Evolutionary conservation across 1,284 basidiomycete species (phyloP), one percentile per base, ranked within the genome.

Genomic region (Trametes polyzona): DNA sequence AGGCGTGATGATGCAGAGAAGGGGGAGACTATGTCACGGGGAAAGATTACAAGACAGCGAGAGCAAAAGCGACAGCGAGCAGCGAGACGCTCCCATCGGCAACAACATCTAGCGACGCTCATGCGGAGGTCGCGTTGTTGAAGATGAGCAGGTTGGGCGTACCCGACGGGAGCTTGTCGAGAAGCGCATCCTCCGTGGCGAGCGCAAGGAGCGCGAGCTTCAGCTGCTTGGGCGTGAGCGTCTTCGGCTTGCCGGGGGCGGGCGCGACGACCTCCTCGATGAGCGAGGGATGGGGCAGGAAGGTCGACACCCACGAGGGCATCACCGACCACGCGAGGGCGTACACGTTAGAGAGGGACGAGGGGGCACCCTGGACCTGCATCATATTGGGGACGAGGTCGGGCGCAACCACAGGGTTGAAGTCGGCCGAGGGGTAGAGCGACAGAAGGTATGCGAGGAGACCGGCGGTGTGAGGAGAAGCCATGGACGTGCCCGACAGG

Each of bases 361-460:
- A 58, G 46, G 63, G 53, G 36, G 63, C 55, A 9, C 50, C 37
- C 47, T 61, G 63, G 30, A 52, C 51, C 39, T 62, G 51, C 32
- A 71, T 53, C 33, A 62, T 43, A 9, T 60, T 32, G 16, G 69
- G 69, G 21, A 71, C 62, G 53, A 74, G 66, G 55, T 67, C 70
- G 63, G 65, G 68, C 1, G 57, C 64, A 33, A 76, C 58, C 10
- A 67, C 64, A n/a, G 78, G 76, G 70, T 77, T 67, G 75, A 85
- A 84, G 10, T 75, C 75, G 43, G 70, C 68, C 27, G 76, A 75
- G 35, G 81, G 81, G 74, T 84, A 80, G 64, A 85, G 76, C 33
- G 87, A 88, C 58, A 93, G 82, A 60, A 90, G 79, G 78, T 90
- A 91, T 33, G 89, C 89, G 57, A 88, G 77, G 46, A 91, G 73